Evolutionary conservation across 306 rosid species (phyloP).

Genomic region (Castanea mollissima): DNA sequence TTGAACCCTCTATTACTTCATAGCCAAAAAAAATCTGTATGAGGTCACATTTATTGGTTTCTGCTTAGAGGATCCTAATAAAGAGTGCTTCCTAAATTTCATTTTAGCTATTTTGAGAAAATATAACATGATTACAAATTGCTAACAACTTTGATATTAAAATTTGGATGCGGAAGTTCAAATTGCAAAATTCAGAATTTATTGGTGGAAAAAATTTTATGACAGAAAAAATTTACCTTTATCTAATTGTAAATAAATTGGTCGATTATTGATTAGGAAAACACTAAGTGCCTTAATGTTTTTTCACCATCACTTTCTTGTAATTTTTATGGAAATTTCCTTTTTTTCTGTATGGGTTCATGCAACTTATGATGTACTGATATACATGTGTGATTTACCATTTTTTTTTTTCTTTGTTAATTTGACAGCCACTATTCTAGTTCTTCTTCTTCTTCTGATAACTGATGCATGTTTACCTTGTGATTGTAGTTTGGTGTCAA

Average conservation of each 20-base stretch:
- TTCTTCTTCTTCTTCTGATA: background rate
- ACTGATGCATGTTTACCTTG: slow-evolving; percentile 10
- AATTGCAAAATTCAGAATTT: background rate
- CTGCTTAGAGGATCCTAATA: background rate
- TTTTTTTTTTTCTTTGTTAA: background rate
- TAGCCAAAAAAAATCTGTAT: background rate
- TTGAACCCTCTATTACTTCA: background rate
- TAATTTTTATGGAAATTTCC: background rate
- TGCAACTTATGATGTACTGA: background rate
- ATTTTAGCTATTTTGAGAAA: background rate
- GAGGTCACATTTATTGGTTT: background rate
- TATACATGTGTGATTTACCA: background rate
- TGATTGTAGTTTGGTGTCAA: slow-evolving; percentile 82
- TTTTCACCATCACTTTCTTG: background rate
- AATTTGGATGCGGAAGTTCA: background rate
- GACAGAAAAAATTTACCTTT: background rate
- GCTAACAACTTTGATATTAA: no score
- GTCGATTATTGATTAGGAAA: no score
- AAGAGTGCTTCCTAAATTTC: background rate
- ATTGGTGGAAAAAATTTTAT: background rate
- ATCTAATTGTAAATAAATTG: no score
- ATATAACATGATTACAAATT: background rate
- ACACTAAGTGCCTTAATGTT: background rate
- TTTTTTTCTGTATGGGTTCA: background rate
- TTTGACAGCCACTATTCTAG: background rate